Percentiles rank a stretch among this genome's conserved stretches.
phyloP scores from a whole-genome alignment of 176 grass and related monocot genomes.

The Zea luxurians region DNA sequence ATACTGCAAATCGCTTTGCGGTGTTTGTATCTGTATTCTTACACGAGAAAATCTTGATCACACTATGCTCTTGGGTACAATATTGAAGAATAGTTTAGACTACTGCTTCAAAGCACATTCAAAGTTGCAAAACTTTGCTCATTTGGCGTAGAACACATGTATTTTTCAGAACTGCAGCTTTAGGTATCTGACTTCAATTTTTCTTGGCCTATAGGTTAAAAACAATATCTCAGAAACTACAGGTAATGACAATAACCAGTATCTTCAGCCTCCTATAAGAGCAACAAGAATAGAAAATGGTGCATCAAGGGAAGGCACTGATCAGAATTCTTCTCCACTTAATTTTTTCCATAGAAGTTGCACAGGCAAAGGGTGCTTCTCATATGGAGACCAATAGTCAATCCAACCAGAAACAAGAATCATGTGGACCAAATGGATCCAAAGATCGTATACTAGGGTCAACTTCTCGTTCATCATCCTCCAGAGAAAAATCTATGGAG shows the following conservation, averaged over 20 bases:
- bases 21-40: constrained; percentile 17
- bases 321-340: constrained; percentile 34
- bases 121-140: constrained; percentile 11
- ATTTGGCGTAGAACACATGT: constrained; percentile 8
- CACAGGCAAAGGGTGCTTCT: constrained; percentile 16
- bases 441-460: constrained; percentile 44
- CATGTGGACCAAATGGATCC: constrained; percentile 42
- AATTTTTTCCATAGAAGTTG: constrained; percentile 9
- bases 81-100: constrained; percentile 14
- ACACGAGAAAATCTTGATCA: constrained; percentile 25
- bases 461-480: constrained; percentile 37
- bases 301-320: constrained; percentile 15
- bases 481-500: constrained; percentile 42
- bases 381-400: constrained; percentile 9
- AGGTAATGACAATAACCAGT: constrained; percentile 5
- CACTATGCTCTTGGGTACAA: constrained; percentile 13
- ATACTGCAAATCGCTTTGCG: no score
- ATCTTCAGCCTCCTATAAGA: constrained; percentile 25
- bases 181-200: constrained; percentile 32
- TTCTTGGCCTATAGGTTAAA: constrained; percentile 20
- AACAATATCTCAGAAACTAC: constrained; percentile 7
- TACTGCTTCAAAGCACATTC: constrained; percentile 3
- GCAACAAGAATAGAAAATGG: constrained; percentile 34
- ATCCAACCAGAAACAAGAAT: constrained; percentile 32
- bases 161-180: background rate